These are phyloP conservation scores for Gliomastix tumulicola DNA, from an alignment of 2,329 filamentous ascomycete species.

Conservation along the genomic window DNA sequence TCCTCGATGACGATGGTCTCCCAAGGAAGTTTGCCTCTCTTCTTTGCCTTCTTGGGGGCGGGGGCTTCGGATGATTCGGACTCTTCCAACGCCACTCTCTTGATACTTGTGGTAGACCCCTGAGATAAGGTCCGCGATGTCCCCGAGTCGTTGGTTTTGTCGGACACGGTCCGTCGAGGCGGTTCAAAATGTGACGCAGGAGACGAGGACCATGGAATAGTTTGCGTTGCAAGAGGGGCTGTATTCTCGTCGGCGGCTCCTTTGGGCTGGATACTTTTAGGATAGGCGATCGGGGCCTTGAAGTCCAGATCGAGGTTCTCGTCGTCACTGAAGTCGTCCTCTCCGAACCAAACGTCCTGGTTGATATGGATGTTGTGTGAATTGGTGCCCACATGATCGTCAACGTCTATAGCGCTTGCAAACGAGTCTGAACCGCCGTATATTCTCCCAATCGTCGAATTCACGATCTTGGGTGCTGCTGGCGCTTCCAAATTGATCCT, in stretches of 20 bases:
- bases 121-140: no score
- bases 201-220: constrained; percentile 69
- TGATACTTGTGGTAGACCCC: no score
- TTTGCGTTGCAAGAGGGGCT: constrained; percentile 17
- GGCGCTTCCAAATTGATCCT: no score
- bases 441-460: no score
- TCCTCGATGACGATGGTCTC: constrained; percentile 10
- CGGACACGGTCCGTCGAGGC: constrained; percentile 16
- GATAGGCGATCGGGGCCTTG: constrained; percentile 49
- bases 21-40: constrained; percentile 51
- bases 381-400: no score
- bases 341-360: constrained; percentile 59
- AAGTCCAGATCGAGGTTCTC: constrained; percentile 66
- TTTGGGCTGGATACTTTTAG: constrained; percentile 10
- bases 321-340: constrained; percentile 85
- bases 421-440: no score
- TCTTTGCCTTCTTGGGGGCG: constrained; percentile 40
- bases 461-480: no score
- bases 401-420: no score
- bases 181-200: constrained; percentile 40
- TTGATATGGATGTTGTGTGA: no score
- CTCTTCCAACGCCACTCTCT: constrained; percentile 32
- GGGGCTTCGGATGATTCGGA: constrained; percentile 14
- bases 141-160: constrained; percentile 12
- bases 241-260: no score